phyloP scores from a whole-genome alignment of 169 alveolate genomes.

The Cryptosporidium tyzzeri region DNA sequence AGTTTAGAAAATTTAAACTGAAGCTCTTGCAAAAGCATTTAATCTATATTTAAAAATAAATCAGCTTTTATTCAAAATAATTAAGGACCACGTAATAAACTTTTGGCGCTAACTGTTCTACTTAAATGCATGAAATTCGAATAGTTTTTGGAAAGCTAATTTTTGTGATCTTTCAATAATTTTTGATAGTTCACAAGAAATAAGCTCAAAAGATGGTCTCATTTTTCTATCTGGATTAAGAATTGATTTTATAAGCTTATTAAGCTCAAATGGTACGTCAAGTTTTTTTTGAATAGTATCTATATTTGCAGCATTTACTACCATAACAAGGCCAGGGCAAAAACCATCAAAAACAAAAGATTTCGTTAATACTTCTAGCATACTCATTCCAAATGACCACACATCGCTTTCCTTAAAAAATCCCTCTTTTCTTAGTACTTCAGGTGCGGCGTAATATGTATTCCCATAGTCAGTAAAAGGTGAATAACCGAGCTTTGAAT shows the following conservation, averaged over 20 bases:
- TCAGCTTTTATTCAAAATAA: not conserved
- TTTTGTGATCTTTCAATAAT: conserved; percentile 35
- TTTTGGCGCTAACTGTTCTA: not conserved
- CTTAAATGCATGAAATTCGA: conserved; percentile 45
- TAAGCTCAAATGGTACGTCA: conserved; percentile 45
- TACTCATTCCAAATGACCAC: conserved; percentile 81
- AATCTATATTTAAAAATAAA: not conserved
- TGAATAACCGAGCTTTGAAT: conserved; percentile 77
- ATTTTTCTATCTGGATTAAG: conserved; percentile 42
- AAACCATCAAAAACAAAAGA: conserved; percentile 80
- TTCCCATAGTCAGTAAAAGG: conserved; percentile 81
- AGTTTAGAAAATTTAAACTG: conserved; percentile 34
- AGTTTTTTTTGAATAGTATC: conserved; percentile 71
- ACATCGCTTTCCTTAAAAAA: conserved; percentile 82
- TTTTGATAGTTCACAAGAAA: conserved; percentile 29
- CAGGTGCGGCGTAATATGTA: conserved; percentile 83
- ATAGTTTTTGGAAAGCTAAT: not conserved
- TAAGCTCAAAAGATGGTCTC: conserved; percentile 52
- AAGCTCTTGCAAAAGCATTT: conserved; percentile 31
- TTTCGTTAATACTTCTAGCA: conserved; percentile 78
- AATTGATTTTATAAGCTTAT: conserved; percentile 1
- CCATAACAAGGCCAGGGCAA: conserved; percentile 75
- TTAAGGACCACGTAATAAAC: not conserved
- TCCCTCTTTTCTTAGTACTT: conserved; percentile 81
- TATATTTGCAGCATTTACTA: conserved; percentile 56